A percentile compares a stretch with the other conserved stretches of the same genome.
These are phyloP conservation scores for Saccharomycopsis javanensis DNA, from an alignment of 805 yeast genomes.

Conservation along the genomic window DNA sequence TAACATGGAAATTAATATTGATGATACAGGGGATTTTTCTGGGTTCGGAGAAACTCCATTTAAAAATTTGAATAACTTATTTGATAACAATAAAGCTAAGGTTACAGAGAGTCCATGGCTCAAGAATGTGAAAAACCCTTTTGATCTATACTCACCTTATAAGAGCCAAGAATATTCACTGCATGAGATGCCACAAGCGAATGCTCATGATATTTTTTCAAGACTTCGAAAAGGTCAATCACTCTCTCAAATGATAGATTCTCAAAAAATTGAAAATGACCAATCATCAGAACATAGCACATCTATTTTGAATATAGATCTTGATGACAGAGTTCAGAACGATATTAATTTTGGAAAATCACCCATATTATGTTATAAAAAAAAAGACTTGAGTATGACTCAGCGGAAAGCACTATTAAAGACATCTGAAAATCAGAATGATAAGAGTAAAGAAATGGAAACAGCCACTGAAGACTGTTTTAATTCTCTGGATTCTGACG, in stretches of 20 bases:
- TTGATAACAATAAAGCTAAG: not conserved
- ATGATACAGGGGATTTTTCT: constrained; percentile 26
- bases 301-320: not conserved
- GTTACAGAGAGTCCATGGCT: constrained; percentile 21
- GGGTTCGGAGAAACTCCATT: constrained; percentile 23
- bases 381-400: not conserved
- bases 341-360: not conserved
- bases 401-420: not conserved
- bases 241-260: not conserved
- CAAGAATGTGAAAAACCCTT: constrained; percentile 30
- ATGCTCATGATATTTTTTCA: constrained; percentile 11
- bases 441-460: not conserved
- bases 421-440: not conserved
- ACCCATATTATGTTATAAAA: not conserved
- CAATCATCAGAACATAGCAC: not conserved
- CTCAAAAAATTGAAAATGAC: not conserved
- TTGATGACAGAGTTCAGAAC: not conserved
- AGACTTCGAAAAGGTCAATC: constrained; percentile 6
- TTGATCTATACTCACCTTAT: constrained; percentile 22
- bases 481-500: not conserved
- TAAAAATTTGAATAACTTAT: constrained; percentile 13
- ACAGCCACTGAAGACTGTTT: not conserved
- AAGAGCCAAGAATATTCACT: constrained; percentile 11
- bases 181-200: constrained; percentile 1
- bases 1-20: constrained; percentile 38